These are phyloP conservation scores for Mrakiaceae sp. DNA, from an alignment of 1,284 basidiomycete genomes.

Conservation along the genomic window DNA sequence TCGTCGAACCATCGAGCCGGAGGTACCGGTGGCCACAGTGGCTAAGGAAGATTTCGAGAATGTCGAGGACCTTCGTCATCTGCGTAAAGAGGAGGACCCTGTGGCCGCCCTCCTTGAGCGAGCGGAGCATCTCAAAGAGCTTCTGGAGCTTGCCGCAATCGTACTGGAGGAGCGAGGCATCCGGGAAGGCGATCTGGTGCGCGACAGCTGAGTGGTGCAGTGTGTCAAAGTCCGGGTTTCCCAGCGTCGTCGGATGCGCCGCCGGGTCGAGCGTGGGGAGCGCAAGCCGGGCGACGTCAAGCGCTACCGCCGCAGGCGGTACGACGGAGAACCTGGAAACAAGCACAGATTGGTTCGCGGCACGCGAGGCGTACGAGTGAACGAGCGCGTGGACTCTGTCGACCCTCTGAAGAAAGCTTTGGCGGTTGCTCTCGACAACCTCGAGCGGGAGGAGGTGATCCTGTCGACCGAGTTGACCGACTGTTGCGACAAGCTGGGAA, in stretches of 20 bases:
- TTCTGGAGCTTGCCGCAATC: conserved; percentile 94
- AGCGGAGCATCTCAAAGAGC: conserved; percentile 63
- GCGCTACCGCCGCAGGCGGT: conserved; percentile 67
- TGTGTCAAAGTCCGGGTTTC: conserved; percentile 46
- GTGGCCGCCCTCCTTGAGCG: conserved; percentile 76
- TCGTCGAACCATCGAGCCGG: conserved; percentile 84
- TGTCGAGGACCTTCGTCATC: conserved; percentile 91
- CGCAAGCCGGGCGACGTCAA: conserved; percentile 51
- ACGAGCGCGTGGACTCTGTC: conserved; percentile 43
- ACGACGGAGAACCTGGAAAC: conserved; percentile 72
- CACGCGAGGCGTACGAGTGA: conserved; percentile 53
- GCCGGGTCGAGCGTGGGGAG: conserved; percentile 29
- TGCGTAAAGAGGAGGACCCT: conserved; percentile 92
- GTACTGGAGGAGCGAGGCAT: conserved; percentile 80
- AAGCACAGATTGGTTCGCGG: conserved; percentile 44
- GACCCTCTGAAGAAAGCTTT: conserved; percentile 35
- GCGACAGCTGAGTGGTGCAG: conserved; percentile 67
- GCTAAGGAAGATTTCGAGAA: conserved; percentile 85
- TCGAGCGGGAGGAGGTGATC: conserved; percentile 50
- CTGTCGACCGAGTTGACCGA: conserved; percentile 35
- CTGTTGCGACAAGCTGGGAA: conserved; percentile 45
- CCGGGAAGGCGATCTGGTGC: conserved; percentile 88
- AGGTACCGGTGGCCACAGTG: conserved; percentile 90
- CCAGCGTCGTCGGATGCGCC: conserved; percentile 25
- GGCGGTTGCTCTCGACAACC: conserved; percentile 33